Evolutionary conservation across 352 stramenopile species (phyloP), one percentile per base, ranked within the genome.

Genomic region (Pythium angustatum): DNA sequence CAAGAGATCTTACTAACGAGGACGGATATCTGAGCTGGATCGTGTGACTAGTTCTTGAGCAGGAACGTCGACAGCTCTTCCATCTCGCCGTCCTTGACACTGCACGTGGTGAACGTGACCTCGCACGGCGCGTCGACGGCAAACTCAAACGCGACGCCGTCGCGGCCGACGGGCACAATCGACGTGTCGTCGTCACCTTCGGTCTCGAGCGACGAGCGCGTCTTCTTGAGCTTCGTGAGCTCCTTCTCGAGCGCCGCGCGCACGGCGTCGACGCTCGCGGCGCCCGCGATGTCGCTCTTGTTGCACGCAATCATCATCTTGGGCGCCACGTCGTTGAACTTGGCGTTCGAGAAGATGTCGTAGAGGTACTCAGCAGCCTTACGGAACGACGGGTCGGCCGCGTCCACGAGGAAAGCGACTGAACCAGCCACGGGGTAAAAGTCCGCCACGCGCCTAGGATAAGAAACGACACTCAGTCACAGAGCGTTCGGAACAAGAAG

Each of bases 361-460:
- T 92, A 92, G 49, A 96, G 69, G 71, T 83, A 92, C 83, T 95
- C 87, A 49, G 84, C 87, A 59, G 84, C 85, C 62, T 90, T 89
- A 54, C 87, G 84, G 57, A 93, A 85, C 63, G 81, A 83, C 24
- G 76, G 64, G 62, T 90, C 81, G 3, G 73, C 76, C 5, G 81
- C 78, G 64, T 96, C 87, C 47, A 96, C 71, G 38, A 96, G 68
- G 58, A 96, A 94, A 36, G 82, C 82, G 54, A 96, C 81, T 59
- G 69, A 81, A 53, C 78, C 78, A 0, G 83, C 70, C 12, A 91
- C 70, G 1, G 86, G 84, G 69, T 88, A 93, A 62, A 88, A 92
- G 54, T 93, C 83, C 31, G 74, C 62, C 53, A 91, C 75, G 12
- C 85, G 78, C 48, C 84, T 93, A 38, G 33, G 33, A 38, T 38